Base-by-base conservation (phyloP, 2,329 filamentous ascomycete genomes). In the Ceratocystis colombiana region DNA sequence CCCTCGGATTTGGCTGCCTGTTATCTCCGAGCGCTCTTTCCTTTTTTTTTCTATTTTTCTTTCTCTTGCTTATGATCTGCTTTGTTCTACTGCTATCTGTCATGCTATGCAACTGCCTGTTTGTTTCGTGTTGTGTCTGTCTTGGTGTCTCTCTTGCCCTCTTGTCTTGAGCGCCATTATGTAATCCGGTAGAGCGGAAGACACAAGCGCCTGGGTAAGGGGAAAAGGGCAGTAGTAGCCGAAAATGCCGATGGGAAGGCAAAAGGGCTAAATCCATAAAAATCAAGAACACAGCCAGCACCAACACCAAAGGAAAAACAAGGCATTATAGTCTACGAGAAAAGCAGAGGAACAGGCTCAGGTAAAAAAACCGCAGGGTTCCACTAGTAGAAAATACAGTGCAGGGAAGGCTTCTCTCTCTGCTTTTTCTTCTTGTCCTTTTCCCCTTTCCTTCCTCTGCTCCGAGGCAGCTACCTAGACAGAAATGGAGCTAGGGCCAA, bases 171-270 rank as follows among this genome's bases (percentile, higher is more conserved):
- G 30, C 37, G 55, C 12, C 33, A 41, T 68, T 68, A 68, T 37
- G 25, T 68, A 68, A 65, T 44, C 66, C 66, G 66, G 66, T 17
- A 65, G 63, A 68, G 65, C 66, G 66, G 66, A 68, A 68, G 66
- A 62, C 25, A 41, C 20, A 48, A 62, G 48, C 55, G 62, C 61
- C n/a, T 41, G 45, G 37, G 37, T 2, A 15, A 41, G 50, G 64
- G 62, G 46, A 46, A 62, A 55, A 66, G 50, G 63, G 63, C 46
- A 68, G 63, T 41, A 65, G 48, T 68, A 68, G 41, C 66, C 66
- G 66, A 68, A 68, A 68, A 65, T 63, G 64, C 66, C 66, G 66
- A 68, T 63, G 59, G 66, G 59, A 46, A 64, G 12, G 17, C 10
- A 37, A 25, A 50, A 65, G 66, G 63, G 53, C 66, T 64, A 48